Conservation (phyloP, 2,329 filamentous ascomycete genomes). For the Lojkania enalia region DNA sequence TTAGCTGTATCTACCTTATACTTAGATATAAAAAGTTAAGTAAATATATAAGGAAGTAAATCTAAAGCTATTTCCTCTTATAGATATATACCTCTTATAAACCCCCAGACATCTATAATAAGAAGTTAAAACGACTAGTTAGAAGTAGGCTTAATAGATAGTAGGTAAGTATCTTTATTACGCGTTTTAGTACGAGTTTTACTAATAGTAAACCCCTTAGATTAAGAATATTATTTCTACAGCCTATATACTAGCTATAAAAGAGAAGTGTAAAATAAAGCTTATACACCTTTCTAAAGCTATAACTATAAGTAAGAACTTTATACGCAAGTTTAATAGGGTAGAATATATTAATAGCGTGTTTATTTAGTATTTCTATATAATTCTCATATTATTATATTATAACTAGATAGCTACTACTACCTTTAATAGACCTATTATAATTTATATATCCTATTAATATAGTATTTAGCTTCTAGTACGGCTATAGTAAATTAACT, state of each 20-base stretch:
- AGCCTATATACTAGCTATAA: conserved; percentile 3
- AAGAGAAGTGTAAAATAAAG: conserved; percentile 1
- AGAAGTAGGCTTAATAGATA: not conserved
- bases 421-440: too few relatives aligned
- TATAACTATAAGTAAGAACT: conserved; percentile 1
- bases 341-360: not conserved
- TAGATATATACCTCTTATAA: not conserved
- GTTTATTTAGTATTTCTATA: not conserved
- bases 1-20: not conserved
- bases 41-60: conserved; percentile 1
- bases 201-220: not conserved
- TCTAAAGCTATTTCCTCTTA: not conserved
- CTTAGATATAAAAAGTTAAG: conserved; percentile 1
- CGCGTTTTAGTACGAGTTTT: not conserved
- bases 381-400: not conserved
- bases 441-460: too few relatives aligned
- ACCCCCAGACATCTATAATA: not conserved
- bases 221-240: conserved; percentile 2
- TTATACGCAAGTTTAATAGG: conserved; percentile 1
- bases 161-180: conserved; percentile 1
- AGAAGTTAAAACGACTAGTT: conserved; percentile 1
- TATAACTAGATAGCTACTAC: not conserved
- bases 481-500: too few relatives aligned
- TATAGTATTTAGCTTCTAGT: too few relatives aligned
- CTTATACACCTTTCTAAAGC: conserved; percentile 1